Evolutionary conservation across 495 filamentous ascomycete genomes (phyloP), one percentile per base, ranked within the genome.

Genomic region (Delitschia confertaspora): DNA sequence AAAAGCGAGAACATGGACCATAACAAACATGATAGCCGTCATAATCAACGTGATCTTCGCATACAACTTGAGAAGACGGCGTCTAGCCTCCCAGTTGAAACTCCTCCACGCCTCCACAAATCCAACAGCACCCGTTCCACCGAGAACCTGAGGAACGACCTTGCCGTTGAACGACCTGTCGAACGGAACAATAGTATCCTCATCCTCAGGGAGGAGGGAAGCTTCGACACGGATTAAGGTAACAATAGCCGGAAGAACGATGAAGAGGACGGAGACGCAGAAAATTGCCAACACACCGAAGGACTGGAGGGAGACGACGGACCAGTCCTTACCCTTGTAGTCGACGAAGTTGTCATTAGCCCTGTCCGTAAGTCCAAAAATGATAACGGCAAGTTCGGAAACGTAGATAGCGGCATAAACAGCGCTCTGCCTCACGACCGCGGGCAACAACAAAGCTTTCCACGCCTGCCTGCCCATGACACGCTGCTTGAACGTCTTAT

Each of bases 141-240:
- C 80, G 5, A 85, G 65, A 32, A 82, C 71, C 16, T 71, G 74
- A 16, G 58, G 45, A 22, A 51, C 53, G 27, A 62, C 38, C 54
- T 66, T 66, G 32, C 33, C 57, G 36, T 69, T 75, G 46, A 84
- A 84, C 33, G 69, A 74, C 35, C 79, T 74, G 64, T 87, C 83
- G 39, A 86, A 85, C n/a, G 78, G 75, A 33, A 87, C 78, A 45
- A 88, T 83, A 3, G 76, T 70, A 60, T 86, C 78, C 33, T 83
- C 65, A 19, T 74, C 69, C 42, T 84, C 79, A 0, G 79, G 69
- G 0, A 87, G 73, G 59, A 83, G 71, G 3, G 78, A 80, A 11
- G 83, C 82, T 33, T 85, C 79, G 17, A 86, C 73, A 41, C 83
- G 80, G 46, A 75, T 66, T 27, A 81, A 71, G 21, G 74, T 73